Conservation (phyloP, 2,329 filamentous ascomycete species). For the Aschersonia sp. region DNA sequence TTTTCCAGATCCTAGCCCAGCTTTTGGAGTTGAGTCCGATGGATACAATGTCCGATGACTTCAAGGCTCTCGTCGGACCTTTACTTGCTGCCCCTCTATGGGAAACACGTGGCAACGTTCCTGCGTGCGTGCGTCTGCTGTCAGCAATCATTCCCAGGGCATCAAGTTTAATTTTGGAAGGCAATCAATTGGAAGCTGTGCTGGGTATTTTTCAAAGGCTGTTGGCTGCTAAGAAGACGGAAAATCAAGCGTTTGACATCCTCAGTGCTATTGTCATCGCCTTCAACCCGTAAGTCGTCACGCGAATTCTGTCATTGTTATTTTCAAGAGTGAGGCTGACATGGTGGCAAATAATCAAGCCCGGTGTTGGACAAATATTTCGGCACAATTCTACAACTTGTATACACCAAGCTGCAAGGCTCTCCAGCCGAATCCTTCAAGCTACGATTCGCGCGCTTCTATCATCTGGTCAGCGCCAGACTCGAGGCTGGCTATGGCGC, state of each 20-base stretch:
- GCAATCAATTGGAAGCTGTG: slow-evolving; percentile 73
- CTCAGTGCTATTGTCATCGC: slow-evolving; percentile 65
- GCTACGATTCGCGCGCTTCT: slow-evolving; percentile 81
- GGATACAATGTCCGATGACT: slow-evolving; percentile 65
- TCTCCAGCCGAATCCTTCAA: slow-evolving; percentile 63
- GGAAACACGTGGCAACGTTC: slow-evolving; percentile 87
- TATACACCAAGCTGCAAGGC: slow-evolving; percentile 65
- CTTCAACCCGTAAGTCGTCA: slow-evolving; percentile 50
- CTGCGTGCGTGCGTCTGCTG: slow-evolving; percentile 74
- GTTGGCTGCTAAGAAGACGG: slow-evolving; percentile 66
- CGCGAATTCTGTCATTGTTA: not conserved
- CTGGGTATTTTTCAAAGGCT: slow-evolving; percentile 95
- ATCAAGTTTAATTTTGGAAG: slow-evolving; percentile 54
- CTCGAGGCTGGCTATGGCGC: slow-evolving; percentile 71
- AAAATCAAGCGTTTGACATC: slow-evolving; percentile 77
- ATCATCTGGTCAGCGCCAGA: slow-evolving; percentile 74
- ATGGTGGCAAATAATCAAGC: slow-evolving; percentile 20
- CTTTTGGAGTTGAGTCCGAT: slow-evolving; percentile 76
- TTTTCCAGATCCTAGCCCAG: slow-evolving; percentile 89
- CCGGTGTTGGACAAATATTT: slow-evolving; percentile 61
- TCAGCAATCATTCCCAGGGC: slow-evolving; percentile 72
- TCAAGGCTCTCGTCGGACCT: slow-evolving; percentile 62
- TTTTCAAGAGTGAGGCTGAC: not conserved
- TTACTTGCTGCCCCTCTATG: slow-evolving; percentile 72
- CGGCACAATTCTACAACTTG: slow-evolving; percentile 61